Evolutionary conservation across 495 filamentous ascomycete species (phyloP), one percentile per base, ranked within the genome.

Genomic region (Annulohypoxylon stygium): DNA sequence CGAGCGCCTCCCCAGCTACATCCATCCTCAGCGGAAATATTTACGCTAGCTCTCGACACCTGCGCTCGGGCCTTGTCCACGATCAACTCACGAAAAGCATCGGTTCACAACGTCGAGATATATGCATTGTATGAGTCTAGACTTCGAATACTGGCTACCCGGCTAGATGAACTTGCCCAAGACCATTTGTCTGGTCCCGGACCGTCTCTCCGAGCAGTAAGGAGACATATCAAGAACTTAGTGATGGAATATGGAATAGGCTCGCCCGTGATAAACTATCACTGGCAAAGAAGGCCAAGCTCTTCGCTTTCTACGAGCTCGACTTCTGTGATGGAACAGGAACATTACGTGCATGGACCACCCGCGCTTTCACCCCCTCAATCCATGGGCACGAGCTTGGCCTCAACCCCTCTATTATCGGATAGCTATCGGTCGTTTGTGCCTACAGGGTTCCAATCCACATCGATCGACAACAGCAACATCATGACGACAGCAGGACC

Each of bases 281-380:
- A 60, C 9, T 26, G 34, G 20, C 57, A 34, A 11, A 60, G 57
- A 18, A 60, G 37, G 5, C 30, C 57, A 60, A 60, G 36, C 33
- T 60, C 57, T 36, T 60, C 57, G 37, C 57, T 60, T 16, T 60
- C 57, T 10, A 25, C 26, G 4, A 60, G 37, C 37, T 60, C 57
- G 12, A 30, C 37, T 26, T 60, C 57, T 33, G 7, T 25, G 2
- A 43, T 41, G 9, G 57, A 39, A 9, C 36, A 60, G 25, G 57
- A 60, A 4, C 10, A 43, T 16, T 43, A 43, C 14, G 18, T 18
- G 9, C 57, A 25, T 10, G 34, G 34, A 14, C 57, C 57, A n/a
- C 57, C 36, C 14, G 57, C 57, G 39, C 57, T 60, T 25, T 60
- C 57, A 6, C 57, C 26, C 2, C 37, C 57, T 25, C 57, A 26